Percentiles rank a stretch among this genome's conserved stretches.
Evolutionary conservation across 2,329 filamentous ascomycete species (phyloP).

Genomic region (Sporothrix dimorphospora): DNA sequence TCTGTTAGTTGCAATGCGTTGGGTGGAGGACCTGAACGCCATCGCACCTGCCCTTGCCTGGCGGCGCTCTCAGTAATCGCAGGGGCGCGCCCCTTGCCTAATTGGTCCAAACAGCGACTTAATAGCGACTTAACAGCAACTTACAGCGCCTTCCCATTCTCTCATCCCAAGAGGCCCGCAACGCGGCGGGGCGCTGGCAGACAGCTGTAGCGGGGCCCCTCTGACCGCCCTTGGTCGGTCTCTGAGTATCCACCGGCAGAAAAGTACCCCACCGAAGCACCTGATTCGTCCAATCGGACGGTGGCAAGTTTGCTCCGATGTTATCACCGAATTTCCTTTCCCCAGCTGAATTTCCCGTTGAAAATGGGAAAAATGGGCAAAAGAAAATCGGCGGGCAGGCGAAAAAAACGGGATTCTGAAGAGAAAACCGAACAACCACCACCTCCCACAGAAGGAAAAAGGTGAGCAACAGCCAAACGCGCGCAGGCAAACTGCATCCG

Average conservation of each 20-base stretch:
- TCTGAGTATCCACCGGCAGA: conserved; percentile 2
- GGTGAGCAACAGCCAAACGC: conserved; percentile 4
- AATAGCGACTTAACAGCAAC: not conserved
- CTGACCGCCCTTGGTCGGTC: conserved; percentile 2
- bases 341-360: conserved; percentile 14
- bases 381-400: conserved; percentile 20
- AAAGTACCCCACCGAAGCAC: not conserved
- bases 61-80: conserved; percentile 16
- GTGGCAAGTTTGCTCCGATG: conserved; percentile 28
- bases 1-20: not conserved
- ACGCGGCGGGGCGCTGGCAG: not conserved
- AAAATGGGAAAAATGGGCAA: conserved; percentile 7
- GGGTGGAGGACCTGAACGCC: not conserved
- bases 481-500: conserved; percentile 13
- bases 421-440: not conserved
- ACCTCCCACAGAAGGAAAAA: not conserved
- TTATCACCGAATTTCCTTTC: conserved; percentile 31
- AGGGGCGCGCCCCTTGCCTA: not conserved
- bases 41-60: conserved; percentile 4
- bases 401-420: conserved; percentile 9
- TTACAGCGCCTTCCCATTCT: not conserved
- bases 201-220: not conserved
- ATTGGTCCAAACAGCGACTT: not conserved
- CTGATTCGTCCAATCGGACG: conserved; percentile 30
- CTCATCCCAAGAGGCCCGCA: not conserved